Percentiles rank a stretch among this genome's conserved stretches.
Evolutionary conservation across 371 early-diverging fungal species (phyloP).

Genomic region (Circinella umbellata): DNA sequence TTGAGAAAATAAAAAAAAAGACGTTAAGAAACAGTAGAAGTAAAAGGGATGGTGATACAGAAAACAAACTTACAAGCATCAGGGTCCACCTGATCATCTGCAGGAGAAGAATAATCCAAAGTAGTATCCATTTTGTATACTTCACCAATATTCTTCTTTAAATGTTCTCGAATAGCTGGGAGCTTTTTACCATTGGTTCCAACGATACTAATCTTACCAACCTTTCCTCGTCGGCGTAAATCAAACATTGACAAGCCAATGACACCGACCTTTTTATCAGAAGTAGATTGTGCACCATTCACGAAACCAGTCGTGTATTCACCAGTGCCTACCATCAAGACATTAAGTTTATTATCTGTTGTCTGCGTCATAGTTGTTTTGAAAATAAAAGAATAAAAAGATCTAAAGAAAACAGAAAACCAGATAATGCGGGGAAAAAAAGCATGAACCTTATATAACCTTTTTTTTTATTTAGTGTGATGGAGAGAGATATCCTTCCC

Average conservation of each 20-base stretch:
- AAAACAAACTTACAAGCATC: constrained; percentile 33
- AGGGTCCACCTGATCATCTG: constrained; percentile 33
- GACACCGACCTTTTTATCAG: constrained; percentile 53
- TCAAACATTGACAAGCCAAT: constrained; percentile 53
- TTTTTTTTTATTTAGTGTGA: too few species aligned
- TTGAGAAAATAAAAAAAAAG: too few species aligned
- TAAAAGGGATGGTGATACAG: background rate
- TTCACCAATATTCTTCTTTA: constrained; percentile 33
- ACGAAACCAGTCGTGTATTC: constrained; percentile 51
- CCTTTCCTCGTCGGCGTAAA: constrained; percentile 46
- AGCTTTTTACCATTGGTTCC: constrained; percentile 54
- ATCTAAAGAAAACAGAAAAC: too few species aligned
- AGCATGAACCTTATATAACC: too few species aligned
- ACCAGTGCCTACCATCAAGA: constrained; percentile 45
- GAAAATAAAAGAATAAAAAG: too few species aligned
- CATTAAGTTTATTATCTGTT: constrained; percentile 29
- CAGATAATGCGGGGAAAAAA: too few species aligned
- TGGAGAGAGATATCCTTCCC: too few species aligned
- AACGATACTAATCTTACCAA: constrained; percentile 37
- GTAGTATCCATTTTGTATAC: constrained; percentile 40
- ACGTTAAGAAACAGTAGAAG: too few species aligned
- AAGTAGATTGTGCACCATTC: constrained; percentile 27
- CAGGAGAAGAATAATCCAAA: constrained; percentile 35
- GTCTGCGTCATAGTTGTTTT: background rate
- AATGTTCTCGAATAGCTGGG: constrained; percentile 32